Percentiles rank a stretch among this genome's conserved stretches.
Evolutionary conservation across 257 asterid genomes (phyloP).

Genomic region (Fraxinus quadrangulata): DNA sequence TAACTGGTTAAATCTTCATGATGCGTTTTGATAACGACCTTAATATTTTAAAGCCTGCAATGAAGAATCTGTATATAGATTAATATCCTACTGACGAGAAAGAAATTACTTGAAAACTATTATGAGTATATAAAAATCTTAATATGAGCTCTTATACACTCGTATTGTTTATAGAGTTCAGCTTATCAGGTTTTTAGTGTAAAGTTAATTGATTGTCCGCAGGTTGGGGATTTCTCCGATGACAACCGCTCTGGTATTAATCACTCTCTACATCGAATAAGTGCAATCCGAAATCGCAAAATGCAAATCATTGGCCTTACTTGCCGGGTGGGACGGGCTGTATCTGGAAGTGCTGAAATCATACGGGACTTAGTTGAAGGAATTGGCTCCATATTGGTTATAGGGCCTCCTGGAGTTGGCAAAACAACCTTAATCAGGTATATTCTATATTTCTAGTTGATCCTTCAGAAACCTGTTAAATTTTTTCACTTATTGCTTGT

Average conservation of each 20-base stretch:
- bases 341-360: slow-evolving; percentile 97
- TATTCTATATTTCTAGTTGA: neutral
- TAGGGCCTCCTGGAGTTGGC: slow-evolving; percentile 99
- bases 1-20: slow-evolving; percentile 10
- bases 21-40: slow-evolving; percentile 7
- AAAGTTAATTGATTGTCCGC: slow-evolving; percentile 30
- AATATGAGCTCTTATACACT: slow-evolving; percentile 1
- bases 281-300: slow-evolving; percentile 94
- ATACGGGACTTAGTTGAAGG: slow-evolving; percentile 82
- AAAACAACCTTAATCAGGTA: slow-evolving; percentile 97
- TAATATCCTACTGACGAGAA: neutral
- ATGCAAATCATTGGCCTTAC: slow-evolving; percentile 95
- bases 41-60: neutral
- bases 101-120: neutral
- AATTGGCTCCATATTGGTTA: slow-evolving; percentile 90
- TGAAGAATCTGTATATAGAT: neutral
- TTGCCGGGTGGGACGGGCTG: slow-evolving; percentile 97
- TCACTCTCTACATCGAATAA: slow-evolving; percentile 89
- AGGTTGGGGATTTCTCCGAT: slow-evolving; percentile 97
- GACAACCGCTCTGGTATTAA: slow-evolving; percentile 95
- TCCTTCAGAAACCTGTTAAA: neutral
- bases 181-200: slow-evolving; percentile 20
- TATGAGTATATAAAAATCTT: slow-evolving; percentile 5
- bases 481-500: neutral
- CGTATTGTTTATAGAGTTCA: slow-evolving; percentile 12